A percentile compares a stretch with the other conserved stretches of the same genome.
These are phyloP conservation scores for Parastagonospora avenae DNA, from an alignment of 2,329 filamentous ascomycete species.

Conservation along the genomic window DNA sequence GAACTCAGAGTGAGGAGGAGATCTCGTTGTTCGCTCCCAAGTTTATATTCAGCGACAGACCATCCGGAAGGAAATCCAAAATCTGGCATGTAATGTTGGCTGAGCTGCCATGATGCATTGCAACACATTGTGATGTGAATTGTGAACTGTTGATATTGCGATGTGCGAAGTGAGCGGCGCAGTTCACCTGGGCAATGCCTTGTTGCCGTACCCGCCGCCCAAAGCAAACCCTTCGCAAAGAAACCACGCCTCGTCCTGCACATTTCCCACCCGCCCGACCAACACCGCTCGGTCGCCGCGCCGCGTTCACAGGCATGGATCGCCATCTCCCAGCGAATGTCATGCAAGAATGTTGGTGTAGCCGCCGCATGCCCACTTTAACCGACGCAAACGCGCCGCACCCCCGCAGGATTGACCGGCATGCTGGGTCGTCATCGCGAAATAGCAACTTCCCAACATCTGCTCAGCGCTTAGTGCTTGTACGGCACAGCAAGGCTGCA, in stretches of 20 bases:
- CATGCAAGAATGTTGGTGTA: neutral
- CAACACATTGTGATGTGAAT: too few species aligned
- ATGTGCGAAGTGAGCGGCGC: neutral
- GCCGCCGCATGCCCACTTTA: conserved; percentile 7
- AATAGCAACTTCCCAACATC: conserved; percentile 8
- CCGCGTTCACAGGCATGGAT: neutral
- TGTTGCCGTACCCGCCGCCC: neutral
- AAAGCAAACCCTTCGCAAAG: neutral
- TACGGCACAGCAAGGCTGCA: conserved; percentile 1
- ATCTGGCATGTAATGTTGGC: too few species aligned
- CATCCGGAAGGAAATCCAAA: too few species aligned
- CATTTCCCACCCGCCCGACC: neutral
- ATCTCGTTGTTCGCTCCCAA: too few species aligned
- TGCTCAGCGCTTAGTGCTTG: conserved; percentile 5
- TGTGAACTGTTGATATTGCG: too few species aligned
- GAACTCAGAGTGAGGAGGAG: too few species aligned
- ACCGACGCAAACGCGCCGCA: conserved; percentile 12
- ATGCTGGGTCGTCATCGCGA: conserved; percentile 1
- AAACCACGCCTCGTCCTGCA: neutral
- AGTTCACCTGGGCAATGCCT: neutral
- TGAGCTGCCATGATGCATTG: too few species aligned
- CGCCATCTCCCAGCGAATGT: neutral
- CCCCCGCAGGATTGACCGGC: conserved; percentile 11
- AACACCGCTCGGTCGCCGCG: neutral
- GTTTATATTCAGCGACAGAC: too few species aligned